Conservation (phyloP, 148 eudicot genomes). For the Hydrangea macrophylla region DNA sequence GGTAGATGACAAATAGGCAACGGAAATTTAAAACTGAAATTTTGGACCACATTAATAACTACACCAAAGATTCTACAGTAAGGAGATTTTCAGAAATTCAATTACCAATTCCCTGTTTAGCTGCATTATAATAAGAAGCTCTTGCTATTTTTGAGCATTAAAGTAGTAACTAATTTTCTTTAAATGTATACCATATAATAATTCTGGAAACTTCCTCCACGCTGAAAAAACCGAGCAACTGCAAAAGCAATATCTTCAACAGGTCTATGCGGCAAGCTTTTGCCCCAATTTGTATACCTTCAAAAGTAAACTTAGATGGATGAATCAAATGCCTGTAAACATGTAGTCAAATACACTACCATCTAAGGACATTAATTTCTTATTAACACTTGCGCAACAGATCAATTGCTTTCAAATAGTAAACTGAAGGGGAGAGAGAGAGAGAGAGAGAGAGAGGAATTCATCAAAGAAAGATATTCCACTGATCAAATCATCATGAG, state of each 20-base stretch:
- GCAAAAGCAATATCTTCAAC: slow-evolving; percentile 94
- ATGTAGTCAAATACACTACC: background rate
- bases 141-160: background rate
- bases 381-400: background rate
- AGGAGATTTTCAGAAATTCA: background rate
- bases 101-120: slow-evolving; percentile 2
- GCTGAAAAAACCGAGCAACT: slow-evolving; percentile 93
- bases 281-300: slow-evolving; percentile 94
- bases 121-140: slow-evolving; percentile 1
- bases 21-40: background rate
- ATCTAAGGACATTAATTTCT: background rate
- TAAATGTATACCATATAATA: slow-evolving; percentile 73
- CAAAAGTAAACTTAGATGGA: slow-evolving; percentile 10
- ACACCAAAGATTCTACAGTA: background rate
- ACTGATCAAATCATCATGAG: background rate
- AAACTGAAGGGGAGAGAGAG: background rate
- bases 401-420: background rate
- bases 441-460: background rate
- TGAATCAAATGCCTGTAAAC: slow-evolving; percentile 1
- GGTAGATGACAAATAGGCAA: background rate
- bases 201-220: slow-evolving; percentile 90
- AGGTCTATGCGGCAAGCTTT: slow-evolving; percentile 84
- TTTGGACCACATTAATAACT: background rate
- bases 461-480: background rate
- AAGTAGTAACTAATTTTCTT: background rate